phyloP scores from a whole-genome alignment of 2,329 filamentous ascomycete species.

The Neopestalotiopsis clavispora region DNA sequence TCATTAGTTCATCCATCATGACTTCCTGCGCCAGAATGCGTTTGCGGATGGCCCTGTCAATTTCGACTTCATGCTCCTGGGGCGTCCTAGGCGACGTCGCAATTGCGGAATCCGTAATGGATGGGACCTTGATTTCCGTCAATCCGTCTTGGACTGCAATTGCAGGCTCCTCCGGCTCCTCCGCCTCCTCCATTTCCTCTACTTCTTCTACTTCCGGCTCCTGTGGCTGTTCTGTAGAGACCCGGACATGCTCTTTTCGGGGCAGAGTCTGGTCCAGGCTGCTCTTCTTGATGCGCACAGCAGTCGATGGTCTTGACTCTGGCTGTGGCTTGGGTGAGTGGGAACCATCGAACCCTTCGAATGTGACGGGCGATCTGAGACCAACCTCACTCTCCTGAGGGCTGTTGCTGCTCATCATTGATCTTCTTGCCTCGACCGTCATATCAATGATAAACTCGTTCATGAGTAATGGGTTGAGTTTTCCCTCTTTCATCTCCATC shows the following conservation, averaged over 20 bases:
- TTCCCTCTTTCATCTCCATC: conserved; percentile 24
- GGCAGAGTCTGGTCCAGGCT: background rate
- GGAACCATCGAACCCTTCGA: conserved; percentile 19
- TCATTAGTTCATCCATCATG: conserved; percentile 20
- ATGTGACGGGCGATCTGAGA: background rate
- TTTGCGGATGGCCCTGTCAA: conserved; percentile 13
- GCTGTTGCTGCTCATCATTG: background rate
- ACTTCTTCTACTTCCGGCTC: background rate
- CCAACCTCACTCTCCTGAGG: background rate
- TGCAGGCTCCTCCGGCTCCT: background rate
- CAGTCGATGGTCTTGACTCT: background rate
- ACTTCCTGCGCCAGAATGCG: conserved; percentile 18
- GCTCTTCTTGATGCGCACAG: conserved; percentile 11
- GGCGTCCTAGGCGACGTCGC: conserved; percentile 8
- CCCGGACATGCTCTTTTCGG: background rate
- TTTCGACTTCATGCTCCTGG: conserved; percentile 9
- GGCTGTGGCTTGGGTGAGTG: background rate
- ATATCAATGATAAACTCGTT: conserved; percentile 20
- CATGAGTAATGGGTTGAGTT: conserved; percentile 13
- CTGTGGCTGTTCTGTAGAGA: background rate
- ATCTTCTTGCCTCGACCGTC: conserved; percentile 17
- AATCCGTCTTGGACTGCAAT: background rate
- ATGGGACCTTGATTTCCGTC: background rate
- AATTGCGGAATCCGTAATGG: background rate
- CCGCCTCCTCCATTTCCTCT: too few species aligned